Evolutionary conservation across 257 asterid genomes (phyloP), one percentile per base, ranked within the genome.

Genomic region (Salvia miltiorrhiza): DNA sequence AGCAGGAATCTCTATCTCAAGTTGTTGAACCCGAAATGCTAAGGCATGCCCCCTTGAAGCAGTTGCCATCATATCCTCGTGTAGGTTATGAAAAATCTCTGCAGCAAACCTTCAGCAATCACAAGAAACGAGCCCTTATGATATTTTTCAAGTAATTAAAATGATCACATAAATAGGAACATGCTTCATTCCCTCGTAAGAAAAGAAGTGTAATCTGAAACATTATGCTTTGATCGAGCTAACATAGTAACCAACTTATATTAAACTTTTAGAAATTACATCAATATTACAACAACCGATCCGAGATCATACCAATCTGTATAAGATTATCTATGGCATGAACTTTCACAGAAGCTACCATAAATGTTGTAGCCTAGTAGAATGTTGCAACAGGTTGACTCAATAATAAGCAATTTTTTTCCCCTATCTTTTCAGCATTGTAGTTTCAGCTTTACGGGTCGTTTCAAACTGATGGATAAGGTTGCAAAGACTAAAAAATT

Each of bases 11-110:
- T 91, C 97, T 26, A 84, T 76, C 84, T 94, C 99, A 3, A 94
- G 94, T 78, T 94, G 96, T 63, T 91, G 97, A 43, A 91, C 98
- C 32, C 99, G 89, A 78, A 59, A 72, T 79, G 78, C 83, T 77
- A 94, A 73, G 73, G 77, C 81, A 68, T 91, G 97, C 74, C 99
- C 98, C 78, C 96, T 89, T 62, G 98, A 80, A 76, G 99, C 93
- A 79, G 99, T 94, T 65, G 76, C 88, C 93, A 86, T 79, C 74
- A 91, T 93, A 69, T 94, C 92, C 66, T 92, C 98, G 50, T 94
- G 97, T 40, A 94, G 86, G 72, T 87, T 85, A 74, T 85, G 97
- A 80, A 94, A 94, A 76, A 91, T 81, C 82, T 87, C 96, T 4
- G 99, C 96, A 20, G 99, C 99, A 85, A 91, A 94, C 89, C 99